Evolutionary conservation across 192 early-diverging fungal genomes (phyloP).

Genomic region (Pilobolus umbonatus): DNA sequence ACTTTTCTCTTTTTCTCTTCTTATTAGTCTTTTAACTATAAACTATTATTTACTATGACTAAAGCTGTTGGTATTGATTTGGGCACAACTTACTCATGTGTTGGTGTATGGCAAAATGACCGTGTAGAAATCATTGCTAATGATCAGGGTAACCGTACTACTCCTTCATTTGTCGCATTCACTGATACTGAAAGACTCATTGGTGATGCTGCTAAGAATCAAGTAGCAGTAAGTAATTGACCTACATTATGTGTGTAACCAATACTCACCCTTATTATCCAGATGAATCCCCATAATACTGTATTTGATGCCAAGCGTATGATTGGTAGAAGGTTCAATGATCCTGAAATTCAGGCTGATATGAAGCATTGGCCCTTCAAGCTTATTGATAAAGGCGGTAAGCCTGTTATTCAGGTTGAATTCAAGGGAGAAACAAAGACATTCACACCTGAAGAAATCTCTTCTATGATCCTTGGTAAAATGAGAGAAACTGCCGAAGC

Average conservation of each 20-base stretch:
- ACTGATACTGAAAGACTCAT: slow-evolving; percentile 95
- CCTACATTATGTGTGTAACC: not conserved
- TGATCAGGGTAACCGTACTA: slow-evolving; percentile 98
- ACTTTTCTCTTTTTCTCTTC: slow-evolving; percentile 1
- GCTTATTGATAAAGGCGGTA: slow-evolving; percentile 77
- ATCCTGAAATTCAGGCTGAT: slow-evolving; percentile 91
- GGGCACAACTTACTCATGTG: slow-evolving; percentile 95
- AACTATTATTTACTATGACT: slow-evolving; percentile 6
- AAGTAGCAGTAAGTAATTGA: slow-evolving; percentile 61
- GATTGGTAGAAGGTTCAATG: slow-evolving; percentile 88
- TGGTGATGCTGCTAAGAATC: slow-evolving; percentile 98
- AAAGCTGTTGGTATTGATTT: slow-evolving; percentile 93
- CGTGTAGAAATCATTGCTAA: slow-evolving; percentile 94
- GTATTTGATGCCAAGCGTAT: slow-evolving; percentile 98
- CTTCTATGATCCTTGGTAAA: slow-evolving; percentile 90
- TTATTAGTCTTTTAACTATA: not conserved
- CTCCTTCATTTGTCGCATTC: slow-evolving; percentile 96
- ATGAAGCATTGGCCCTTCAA: slow-evolving; percentile 99
- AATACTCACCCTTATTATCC: not conserved
- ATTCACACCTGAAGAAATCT: slow-evolving; percentile 97
- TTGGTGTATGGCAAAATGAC: slow-evolving; percentile 64
- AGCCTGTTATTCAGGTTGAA: slow-evolving; percentile 88
- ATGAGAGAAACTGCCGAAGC: slow-evolving; percentile 97
- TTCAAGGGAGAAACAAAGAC: slow-evolving; percentile 94
- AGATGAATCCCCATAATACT: slow-evolving; percentile 95